Evolutionary conservation across 306 rosid genomes (phyloP).

Genomic region (Vigna mungo): DNA sequence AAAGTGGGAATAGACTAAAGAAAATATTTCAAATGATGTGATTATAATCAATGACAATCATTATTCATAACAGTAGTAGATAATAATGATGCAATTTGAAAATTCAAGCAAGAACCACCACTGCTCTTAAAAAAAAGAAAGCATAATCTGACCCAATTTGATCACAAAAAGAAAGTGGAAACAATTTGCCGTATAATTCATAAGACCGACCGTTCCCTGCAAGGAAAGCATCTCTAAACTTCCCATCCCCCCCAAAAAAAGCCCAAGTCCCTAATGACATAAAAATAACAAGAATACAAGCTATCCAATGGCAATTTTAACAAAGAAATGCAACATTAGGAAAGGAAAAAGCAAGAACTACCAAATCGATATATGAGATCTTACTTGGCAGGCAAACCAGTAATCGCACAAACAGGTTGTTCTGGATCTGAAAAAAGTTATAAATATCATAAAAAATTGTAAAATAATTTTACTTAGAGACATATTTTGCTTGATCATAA

Average conservation of each 20-base stretch:
- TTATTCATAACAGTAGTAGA: neutral
- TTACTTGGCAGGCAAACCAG: constrained; percentile 98
- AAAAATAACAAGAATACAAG: constrained; percentile 29
- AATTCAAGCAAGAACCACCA: neutral
- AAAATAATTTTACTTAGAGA: constrained; percentile 6
- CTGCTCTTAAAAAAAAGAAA: constrained; percentile 18
- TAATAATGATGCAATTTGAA: constrained; percentile 19
- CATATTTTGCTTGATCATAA: constrained; percentile 33
- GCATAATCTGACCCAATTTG: constrained; percentile 7
- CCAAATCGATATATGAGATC: constrained; percentile 48
- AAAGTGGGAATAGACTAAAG: neutral
- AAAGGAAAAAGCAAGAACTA: constrained; percentile 23
- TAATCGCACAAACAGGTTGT: constrained; percentile 77
- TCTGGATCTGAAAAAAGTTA: constrained; percentile 74
- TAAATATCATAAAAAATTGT: constrained; percentile 12
- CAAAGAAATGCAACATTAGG: neutral
- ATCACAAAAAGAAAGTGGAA: neutral
- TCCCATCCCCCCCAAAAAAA: neutral
- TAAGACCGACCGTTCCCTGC: neutral
- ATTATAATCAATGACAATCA: constrained; percentile 9
- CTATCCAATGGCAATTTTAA: neutral
- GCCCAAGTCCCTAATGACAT: neutral
- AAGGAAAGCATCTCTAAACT: neutral
- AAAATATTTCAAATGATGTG: constrained; percentile 21
- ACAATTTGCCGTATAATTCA: constrained; percentile 10